A percentile compares a stretch with the other conserved stretches of the same genome.
Evolutionary conservation across 768 basidiomycete genomes (phyloP).

Genomic region (Russula lepida): DNA sequence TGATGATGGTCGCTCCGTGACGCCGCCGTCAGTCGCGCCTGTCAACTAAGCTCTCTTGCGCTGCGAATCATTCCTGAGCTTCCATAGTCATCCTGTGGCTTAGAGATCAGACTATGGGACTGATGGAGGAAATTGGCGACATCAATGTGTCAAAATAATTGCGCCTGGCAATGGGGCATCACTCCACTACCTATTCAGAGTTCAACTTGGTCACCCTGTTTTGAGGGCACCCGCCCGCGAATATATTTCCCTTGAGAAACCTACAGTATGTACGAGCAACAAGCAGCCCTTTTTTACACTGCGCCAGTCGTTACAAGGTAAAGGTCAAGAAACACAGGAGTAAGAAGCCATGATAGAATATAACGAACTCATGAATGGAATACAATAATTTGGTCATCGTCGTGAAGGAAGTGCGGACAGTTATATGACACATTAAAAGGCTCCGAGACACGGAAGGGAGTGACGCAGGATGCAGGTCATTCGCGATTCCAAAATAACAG

Average conservation of each 20-base stretch:
- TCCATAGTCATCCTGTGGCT: not conserved
- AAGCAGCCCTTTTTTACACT: conserved; percentile 11
- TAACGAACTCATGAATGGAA: not conserved
- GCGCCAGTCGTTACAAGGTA: conserved; percentile 12
- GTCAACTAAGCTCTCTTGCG: conserved; percentile 1
- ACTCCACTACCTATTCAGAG: not conserved
- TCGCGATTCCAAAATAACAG: not conserved
- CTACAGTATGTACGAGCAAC: conserved; percentile 1
- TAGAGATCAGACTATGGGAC: not conserved
- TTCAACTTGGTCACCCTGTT: not conserved
- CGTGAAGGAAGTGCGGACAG: not conserved
- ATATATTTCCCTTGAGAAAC: conserved; percentile 1
- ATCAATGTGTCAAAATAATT: not conserved
- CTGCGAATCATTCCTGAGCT: not conserved
- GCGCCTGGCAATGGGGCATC: not conserved
- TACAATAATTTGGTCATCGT: conserved; percentile 14
- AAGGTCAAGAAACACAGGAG: conserved; percentile 5
- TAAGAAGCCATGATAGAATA: conserved; percentile 1
- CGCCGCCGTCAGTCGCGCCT: not conserved
- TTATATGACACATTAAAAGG: conserved; percentile 10
- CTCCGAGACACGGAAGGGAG: not conserved
- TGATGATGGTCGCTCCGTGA: conserved; percentile 6
- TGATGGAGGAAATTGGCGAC: not conserved
- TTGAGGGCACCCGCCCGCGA: not conserved
- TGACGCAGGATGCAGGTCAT: not conserved